A percentile compares a stretch with the other conserved stretches of the same genome.
phyloP scores from a whole-genome alignment of 1,139 yeast species.

The Suhomyces atakaporum region DNA sequence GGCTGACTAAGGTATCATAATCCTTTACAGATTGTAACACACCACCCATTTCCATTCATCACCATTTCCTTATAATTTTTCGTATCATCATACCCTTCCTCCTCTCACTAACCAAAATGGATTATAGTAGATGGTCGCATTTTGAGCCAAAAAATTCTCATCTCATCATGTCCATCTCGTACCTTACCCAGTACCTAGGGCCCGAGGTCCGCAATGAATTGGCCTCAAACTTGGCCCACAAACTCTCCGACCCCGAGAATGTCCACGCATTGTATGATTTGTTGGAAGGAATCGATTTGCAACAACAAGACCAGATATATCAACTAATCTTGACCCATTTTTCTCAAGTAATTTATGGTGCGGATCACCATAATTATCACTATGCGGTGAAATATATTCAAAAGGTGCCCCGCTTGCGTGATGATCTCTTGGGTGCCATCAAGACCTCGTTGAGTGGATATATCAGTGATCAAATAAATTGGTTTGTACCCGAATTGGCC shows the following conservation, averaged over 20 bases:
- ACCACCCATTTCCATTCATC: too few species aligned
- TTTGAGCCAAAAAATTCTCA: too few species aligned
- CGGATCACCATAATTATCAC: slow-evolving; percentile 14
- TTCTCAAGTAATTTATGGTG: slow-evolving; percentile 7
- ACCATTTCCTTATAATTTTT: too few species aligned
- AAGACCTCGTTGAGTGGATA: slow-evolving; percentile 16
- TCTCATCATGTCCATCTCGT: slow-evolving; percentile 21
- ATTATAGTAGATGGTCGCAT: too few species aligned
- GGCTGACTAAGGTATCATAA: too few species aligned
- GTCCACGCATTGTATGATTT: slow-evolving; percentile 38
- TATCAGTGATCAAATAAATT: slow-evolving; percentile 19
- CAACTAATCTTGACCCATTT: slow-evolving; percentile 22
- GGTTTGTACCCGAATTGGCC: slow-evolving; percentile 24
- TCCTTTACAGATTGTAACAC: too few species aligned
- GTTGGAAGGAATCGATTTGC: slow-evolving; percentile 28
- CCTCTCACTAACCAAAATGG: too few species aligned
- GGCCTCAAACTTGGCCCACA: slow-evolving; percentile 24
- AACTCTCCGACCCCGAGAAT: slow-evolving; percentile 21
- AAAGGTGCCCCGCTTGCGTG: slow-evolving; percentile 24
- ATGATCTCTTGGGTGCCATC: slow-evolving; percentile 19
- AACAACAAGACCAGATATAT: slow-evolving; percentile 22
- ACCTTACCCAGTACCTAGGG: slow-evolving; percentile 34
- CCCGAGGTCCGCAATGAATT: slow-evolving; percentile 27
- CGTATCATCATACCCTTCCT: too few species aligned
- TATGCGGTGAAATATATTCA: slow-evolving; percentile 20